These are phyloP conservation scores for Flaveria sonorensis DNA, from an alignment of 129 eudicot species.

Conservation along the genomic window DNA sequence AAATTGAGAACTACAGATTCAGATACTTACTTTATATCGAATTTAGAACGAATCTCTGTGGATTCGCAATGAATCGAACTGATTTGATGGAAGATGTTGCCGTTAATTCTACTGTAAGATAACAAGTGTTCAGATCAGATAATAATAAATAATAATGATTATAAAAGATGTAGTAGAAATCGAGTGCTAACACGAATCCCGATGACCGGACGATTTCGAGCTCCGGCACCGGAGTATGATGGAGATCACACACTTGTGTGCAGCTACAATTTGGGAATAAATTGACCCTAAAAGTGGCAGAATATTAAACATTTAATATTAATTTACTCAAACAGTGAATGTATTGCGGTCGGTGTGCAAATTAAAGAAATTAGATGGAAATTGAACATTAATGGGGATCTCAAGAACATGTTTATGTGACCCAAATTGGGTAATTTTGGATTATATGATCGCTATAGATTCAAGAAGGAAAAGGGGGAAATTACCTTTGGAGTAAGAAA, in stretches of 20 bases:
- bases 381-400: neutral
- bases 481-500: too few relatives aligned
- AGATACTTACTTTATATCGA: slow-evolving; percentile 17
- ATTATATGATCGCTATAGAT: neutral
- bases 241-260: slow-evolving; percentile 2
- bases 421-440: neutral
- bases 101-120: neutral
- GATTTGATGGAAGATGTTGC: slow-evolving; percentile 10
- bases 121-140: slow-evolving; percentile 4
- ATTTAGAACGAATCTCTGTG: slow-evolving; percentile 10
- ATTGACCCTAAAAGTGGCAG: slow-evolving; percentile 12
- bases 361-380: neutral
- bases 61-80: slow-evolving; percentile 22
- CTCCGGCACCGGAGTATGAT: neutral
- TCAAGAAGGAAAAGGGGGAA: too few relatives aligned
- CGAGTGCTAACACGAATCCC: slow-evolving; percentile 28
- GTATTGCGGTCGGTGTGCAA: neutral
- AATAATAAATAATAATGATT: neutral
- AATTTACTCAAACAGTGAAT: neutral
- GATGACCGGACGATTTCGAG: slow-evolving; percentile 8
- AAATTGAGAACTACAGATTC: slow-evolving; percentile 13
- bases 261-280: slow-evolving; percentile 1
- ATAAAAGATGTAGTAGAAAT: slow-evolving; percentile 14
- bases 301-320: neutral
- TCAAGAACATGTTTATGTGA: too few relatives aligned